Evolutionary conservation across 805 yeast species (phyloP).

Genomic region (Barnettozyma sp.): DNA sequence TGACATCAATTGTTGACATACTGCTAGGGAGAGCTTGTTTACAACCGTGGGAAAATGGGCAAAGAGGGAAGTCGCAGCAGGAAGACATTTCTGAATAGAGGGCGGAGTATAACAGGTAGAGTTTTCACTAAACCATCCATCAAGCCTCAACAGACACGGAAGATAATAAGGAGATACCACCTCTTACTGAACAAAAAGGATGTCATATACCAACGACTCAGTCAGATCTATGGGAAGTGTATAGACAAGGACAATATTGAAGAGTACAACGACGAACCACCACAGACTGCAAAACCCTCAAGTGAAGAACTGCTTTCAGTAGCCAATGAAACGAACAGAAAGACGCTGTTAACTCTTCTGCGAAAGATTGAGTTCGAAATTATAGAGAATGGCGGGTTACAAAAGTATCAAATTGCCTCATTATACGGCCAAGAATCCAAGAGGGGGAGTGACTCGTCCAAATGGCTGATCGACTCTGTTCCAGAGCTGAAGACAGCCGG

Average conservation of each 20-base stretch:
- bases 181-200: conserved; percentile 52
- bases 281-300: conserved; percentile 11
- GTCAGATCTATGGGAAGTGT: conserved; percentile 13
- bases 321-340: conserved; percentile 12
- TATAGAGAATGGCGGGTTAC: conserved; percentile 63
- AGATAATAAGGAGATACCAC: conserved; percentile 73
- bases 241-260: conserved; percentile 24
- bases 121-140: conserved; percentile 37
- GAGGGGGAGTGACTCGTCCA: conserved; percentile 92
- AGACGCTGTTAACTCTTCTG: conserved; percentile 27
- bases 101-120: conserved; percentile 26
- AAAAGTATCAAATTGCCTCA: conserved; percentile 79
- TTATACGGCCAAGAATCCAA: conserved; percentile 69
- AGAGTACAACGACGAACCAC: conserved; percentile 7
- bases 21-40: no score
- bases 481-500: conserved; percentile 26
- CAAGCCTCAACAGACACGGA: conserved; percentile 67
- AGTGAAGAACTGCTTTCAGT: conserved; percentile 15
- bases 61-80: no score
- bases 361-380: conserved; percentile 59
- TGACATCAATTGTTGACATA: no score
- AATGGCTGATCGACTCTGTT: conserved; percentile 69
- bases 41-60: no score
- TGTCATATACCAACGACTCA: conserved; percentile 32
- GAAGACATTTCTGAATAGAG: conserved; percentile 18